Conservation (phyloP, 176 grass and related monocot species). For the Bolboschoenus planiculmis region DNA sequence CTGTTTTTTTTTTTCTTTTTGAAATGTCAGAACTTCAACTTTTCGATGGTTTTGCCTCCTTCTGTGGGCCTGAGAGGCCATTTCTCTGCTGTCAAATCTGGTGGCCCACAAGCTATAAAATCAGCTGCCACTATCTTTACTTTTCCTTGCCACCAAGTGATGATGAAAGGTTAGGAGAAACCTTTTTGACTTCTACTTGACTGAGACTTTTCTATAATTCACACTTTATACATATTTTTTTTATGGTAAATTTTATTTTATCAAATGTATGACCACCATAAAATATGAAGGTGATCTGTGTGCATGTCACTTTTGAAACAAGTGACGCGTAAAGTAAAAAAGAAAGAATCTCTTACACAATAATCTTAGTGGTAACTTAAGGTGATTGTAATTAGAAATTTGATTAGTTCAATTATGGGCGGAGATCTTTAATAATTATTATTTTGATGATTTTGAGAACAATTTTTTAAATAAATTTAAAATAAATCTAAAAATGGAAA, state of each 20-base stretch:
- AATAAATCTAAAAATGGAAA: too few relatives aligned
- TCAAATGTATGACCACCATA: background rate
- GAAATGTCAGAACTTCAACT: background rate
- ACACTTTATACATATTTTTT: background rate
- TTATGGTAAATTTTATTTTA: background rate
- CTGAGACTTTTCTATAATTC: conserved; percentile 6
- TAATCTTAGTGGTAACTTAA: too few relatives aligned
- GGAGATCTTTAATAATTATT: too few relatives aligned
- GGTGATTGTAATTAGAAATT: background rate
- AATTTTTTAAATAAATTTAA: too few relatives aligned
- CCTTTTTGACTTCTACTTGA: conserved; percentile 19
- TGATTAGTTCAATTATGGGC: background rate
- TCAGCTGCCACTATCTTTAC: conserved; percentile 10
- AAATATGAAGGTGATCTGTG: background rate
- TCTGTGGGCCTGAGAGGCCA: conserved; percentile 25
- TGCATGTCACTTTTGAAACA: background rate
- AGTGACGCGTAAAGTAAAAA: background rate
- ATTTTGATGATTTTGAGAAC: too few relatives aligned
- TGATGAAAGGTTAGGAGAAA: background rate
- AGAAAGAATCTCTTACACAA: background rate
- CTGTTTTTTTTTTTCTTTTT: background rate
- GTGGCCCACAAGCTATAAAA: conserved; percentile 14
- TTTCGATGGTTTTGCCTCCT: conserved; percentile 17
- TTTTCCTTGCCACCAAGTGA: conserved; percentile 10
- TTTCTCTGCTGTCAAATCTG: conserved; percentile 9